Evolutionary conservation across 495 filamentous ascomycete species (phyloP), one percentile per base, ranked within the genome.

Genomic region (Monascus purpureus): DNA sequence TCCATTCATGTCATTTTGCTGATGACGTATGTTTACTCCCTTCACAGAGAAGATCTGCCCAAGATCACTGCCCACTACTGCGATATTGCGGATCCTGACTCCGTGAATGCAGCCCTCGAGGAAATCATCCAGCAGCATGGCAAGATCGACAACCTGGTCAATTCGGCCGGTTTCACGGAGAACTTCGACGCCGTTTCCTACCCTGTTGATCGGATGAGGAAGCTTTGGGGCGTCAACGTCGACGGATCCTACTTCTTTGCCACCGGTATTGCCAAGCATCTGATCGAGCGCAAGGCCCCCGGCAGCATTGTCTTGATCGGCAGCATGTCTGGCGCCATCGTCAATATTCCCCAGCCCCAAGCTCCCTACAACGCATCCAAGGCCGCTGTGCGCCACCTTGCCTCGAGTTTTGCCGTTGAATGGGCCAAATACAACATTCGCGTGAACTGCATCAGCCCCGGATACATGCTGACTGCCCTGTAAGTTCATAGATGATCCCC

Each of bases 221-320:
- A 90, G 63, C 71, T 95, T 11, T 93, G 82, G 84, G 75, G 75
- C 8, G 87, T 96, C 45, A 93, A 95, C 40, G 85, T 95, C 0
- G 80, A 97, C 40, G 90, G 90, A 9, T 93, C 88, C 13, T 95
- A 92, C 42, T 59, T 93, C 13, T 93, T 86, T 50, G 83, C 88
- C 2, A 77, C 73, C 8, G 78, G 71, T 13, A 76, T 93, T 12
- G 88, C 88, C 11, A 79, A 80, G 50, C 87, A 96, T 43, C 55
- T 97, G 37, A 88, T 94, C 75, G 75, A 74, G 43, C 73, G 82
- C 39, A 72, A 83, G 41, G 63, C 66, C 11, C 64, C 71, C 3
- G 88, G 90, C 4, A 87, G 77, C 57, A 83, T 96, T 54, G 80
- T 95, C 37, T 82, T 94, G 63, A 93, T 95, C 42, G 86, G 85